phyloP scores from a whole-genome alignment of 345 rosid genomes.

The Firmiana major region DNA sequence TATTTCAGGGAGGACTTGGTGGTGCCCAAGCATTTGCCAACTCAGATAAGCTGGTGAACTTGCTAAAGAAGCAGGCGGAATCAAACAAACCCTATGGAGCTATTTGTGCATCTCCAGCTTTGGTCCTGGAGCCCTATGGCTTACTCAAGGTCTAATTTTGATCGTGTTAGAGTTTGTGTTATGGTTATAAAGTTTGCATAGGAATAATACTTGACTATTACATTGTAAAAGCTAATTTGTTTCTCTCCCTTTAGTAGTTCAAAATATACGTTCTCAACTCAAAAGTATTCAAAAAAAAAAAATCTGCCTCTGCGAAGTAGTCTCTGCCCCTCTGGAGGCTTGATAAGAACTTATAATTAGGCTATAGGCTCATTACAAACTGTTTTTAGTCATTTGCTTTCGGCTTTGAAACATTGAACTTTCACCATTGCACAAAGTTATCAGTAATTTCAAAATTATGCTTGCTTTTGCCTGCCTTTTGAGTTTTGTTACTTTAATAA shows the following conservation, averaged over 20 bases:
- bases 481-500: neutral
- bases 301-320: neutral
- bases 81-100: conserved; percentile 84
- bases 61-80: conserved; percentile 74
- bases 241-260: neutral
- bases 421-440: neutral
- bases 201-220: neutral
- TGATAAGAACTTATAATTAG: neutral
- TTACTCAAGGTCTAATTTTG: conserved; percentile 63
- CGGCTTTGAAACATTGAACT: neutral
- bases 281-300: neutral
- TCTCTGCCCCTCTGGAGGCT: neutral
- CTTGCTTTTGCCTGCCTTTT: neutral
- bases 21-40: conserved; percentile 89
- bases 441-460: neutral
- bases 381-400: neutral
- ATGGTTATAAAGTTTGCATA: neutral
- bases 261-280: neutral
- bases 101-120: conserved; percentile 94
- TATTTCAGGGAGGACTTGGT: conserved; percentile 80
- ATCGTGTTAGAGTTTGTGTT: neutral
- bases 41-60: conserved; percentile 68
- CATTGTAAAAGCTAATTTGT: neutral
- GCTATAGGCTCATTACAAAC: neutral
- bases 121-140: conserved; percentile 86